Base-by-base conservation (phyloP, 2,329 filamentous ascomycete species). In the Macrophomina pseudophaseolina region DNA sequence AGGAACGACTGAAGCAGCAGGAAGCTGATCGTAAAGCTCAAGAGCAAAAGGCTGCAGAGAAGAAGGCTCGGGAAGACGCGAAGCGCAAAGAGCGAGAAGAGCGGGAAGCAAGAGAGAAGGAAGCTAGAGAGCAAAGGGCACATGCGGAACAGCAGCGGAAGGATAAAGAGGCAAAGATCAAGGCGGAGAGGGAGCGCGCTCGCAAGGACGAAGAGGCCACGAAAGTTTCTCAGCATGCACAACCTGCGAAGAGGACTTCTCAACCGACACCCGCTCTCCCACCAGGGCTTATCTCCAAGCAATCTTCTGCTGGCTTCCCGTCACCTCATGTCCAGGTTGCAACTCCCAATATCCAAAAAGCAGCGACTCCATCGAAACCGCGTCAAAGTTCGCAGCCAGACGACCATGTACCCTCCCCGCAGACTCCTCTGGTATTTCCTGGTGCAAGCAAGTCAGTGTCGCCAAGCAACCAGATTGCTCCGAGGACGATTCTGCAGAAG, bases 21-120 rank as follows among this genome's bases (percentile, higher is more conserved):
- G 94, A 97, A 76, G 85, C 87, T 67, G 94, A 98, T 77, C 90
- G 92, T 67, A 97, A 94, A 78, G 87, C 88, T 59, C 91, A 89
- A 53, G 92, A 95, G 77, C 87, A 88, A 52, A 92, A 91, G 74
- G 91, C 93, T 69, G 87, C 87, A 48, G 92, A 95, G 80, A 95
- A 93, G 81, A 94, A 90, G 80, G 87, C 89, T 69, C 86, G 86
- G 60, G 87, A 90, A 35, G 87, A 90, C 66, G 81, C 82, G 2
- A 94, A 91, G 78, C 93, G 93, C 73, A 94, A 94, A 74, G 89
- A 92, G 71, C 89, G 91, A 32, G 88, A 91, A 72, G 82, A 84
- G 69, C 78, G 80, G 18, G 82, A 85, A 69, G 80, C 81, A 1
- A 91, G 86, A 73, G 94, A 97, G 73, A 91, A 88, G 72, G 92